Evolutionary conservation across 164 flowering plant genomes (phyloP), one percentile per base, ranked within the genome.

Genomic region (Buxus sempervirens): DNA sequence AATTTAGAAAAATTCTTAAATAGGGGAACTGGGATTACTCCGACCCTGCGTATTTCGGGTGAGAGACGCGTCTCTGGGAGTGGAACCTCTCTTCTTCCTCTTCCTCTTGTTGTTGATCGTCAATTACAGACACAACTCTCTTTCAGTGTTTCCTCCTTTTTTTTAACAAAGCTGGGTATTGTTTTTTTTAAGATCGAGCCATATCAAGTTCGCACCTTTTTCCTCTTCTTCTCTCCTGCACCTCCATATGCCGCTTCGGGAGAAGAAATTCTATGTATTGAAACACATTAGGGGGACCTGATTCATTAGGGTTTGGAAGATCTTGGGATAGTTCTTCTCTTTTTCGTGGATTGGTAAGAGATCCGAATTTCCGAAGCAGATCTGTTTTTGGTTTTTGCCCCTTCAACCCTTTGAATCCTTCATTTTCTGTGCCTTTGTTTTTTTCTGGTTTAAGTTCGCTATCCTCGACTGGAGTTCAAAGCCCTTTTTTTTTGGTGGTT

Each of bases 261-360:
- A 21, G 58, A 22, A 22, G 58, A 22, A 14, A 23, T 23, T 55
- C 58, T 55, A n/a, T 21, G 21, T 6, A 22, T 55, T 55, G 58
- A 32, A 32, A 32, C n/a, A 55, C 4, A 55, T 55, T 25, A 55
- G 2, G 25, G 9, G 10, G 12, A 15, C 13, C 25, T 55, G 25
- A 22, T 24, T 58, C 7, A 14, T n/a, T 55, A 55, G 38, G 61
- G 25, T 58, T 58, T 58, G 27, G 36, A 26, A 26, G 70, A 51
- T 60, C 45, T 60, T n/a, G 62, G 49, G 27, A 3, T 26, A 6
- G 45, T 19, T 58, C 22, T 49, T 20, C n/a, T 49, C 24, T 59
- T 18, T 54, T 36, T 6, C 53, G 22, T 27, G 15, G 58, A 27
- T 68, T 38, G 65, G 71, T 69, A 53, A 69, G 71, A 61, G 71